These are phyloP conservation scores for Diaporthe citriasiana DNA, from an alignment of 2,329 filamentous ascomycete species.

Conservation along the genomic window DNA sequence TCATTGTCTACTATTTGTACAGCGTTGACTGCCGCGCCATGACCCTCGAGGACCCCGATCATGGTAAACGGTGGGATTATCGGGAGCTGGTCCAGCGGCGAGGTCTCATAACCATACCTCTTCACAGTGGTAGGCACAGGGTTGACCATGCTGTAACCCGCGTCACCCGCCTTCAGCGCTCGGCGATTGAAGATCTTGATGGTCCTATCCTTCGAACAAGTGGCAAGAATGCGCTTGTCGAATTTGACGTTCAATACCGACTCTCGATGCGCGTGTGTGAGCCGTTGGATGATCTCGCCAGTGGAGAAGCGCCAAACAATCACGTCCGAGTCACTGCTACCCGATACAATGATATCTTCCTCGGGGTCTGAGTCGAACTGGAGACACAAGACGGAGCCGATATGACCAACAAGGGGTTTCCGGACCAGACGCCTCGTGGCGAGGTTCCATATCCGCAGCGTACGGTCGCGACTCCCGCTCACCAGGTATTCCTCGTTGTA, in stretches of 20 bases:
- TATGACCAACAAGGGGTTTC: slow-evolving; percentile 81
- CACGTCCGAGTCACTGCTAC: slow-evolving; percentile 91
- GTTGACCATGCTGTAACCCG: slow-evolving; percentile 68
- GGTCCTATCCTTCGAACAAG: slow-evolving; percentile 96
- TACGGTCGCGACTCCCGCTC: slow-evolving; percentile 91
- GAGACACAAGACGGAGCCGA: slow-evolving; percentile 90
- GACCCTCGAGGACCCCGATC: slow-evolving; percentile 85
- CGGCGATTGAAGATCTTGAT: slow-evolving; percentile 96
- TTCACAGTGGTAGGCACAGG: slow-evolving; percentile 66
- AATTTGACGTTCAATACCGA: slow-evolving; percentile 96
- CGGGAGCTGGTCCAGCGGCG: slow-evolving; percentile 62
- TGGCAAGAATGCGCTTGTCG: slow-evolving; percentile 91
- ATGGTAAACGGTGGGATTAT: slow-evolving; percentile 77
- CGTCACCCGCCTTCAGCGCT: slow-evolving; percentile 72
- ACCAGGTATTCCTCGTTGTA: slow-evolving; percentile 89
- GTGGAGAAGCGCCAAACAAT: slow-evolving; percentile 96
- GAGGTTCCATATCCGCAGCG: slow-evolving; percentile 91
- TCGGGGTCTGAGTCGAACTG: slow-evolving; percentile 92
- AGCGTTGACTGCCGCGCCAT: slow-evolving; percentile 93
- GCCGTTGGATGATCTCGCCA: slow-evolving; percentile 82
- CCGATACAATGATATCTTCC: slow-evolving; percentile 94
- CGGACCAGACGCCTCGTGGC: slow-evolving; percentile 83
- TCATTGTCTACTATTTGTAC: slow-evolving; percentile 90
- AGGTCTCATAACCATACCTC: slow-evolving; percentile 66
- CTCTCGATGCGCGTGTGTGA: slow-evolving; percentile 84